Base-by-base conservation (phyloP, 2,329 filamentous ascomycete genomes). In the Purpureocillium lavendulum region DNA sequence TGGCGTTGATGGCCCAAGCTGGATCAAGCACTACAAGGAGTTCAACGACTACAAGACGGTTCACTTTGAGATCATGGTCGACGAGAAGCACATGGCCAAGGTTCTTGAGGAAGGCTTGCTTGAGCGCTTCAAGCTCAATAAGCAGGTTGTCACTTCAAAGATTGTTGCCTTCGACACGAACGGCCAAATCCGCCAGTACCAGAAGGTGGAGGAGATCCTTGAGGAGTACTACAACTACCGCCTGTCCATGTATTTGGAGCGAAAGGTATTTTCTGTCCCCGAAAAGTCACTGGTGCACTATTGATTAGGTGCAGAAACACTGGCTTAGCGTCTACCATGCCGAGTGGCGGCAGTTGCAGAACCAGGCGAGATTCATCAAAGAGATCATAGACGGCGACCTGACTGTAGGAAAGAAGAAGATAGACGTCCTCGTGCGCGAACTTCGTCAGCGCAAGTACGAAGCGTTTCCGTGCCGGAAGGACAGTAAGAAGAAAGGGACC, bases 21-120 rank as follows among this genome's bases (percentile, higher is more conserved):
- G 89, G 69, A 94, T 98, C 76, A 98, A 97, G 66, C 92, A 98
- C 61, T 98, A 97, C 77, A 89, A 87, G 53, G 92, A 98, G 64
- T 98, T 96, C 77, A 98, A 98, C 66, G 95, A 94, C 31, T 89
- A 96, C 55, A 82, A 84, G 45, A 90, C 82, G 43, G 90, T 98
- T 11, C 87, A 96, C 58, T 96, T 98, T 58, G 77, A 95, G 56
- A 88, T 98, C 55, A 87, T 94, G 63, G 49, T 64, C 12, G 90
- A 98, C 45, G 88, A 96, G 51, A 96, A 95, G 67, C 77, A 90
- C 58, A 84, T 90, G 73, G 70, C 78, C 43, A 65, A 72, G 36
- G 79, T 85, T 7, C 56, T 88, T 4, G 70, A 78, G 4, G 88
- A 94, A 53, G 86, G 87, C 29, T 66, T 98, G 18, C 75, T 90